Base-by-base conservation (phyloP, 2,329 filamentous ascomycete species). In the Xylariaceae sp. region DNA sequence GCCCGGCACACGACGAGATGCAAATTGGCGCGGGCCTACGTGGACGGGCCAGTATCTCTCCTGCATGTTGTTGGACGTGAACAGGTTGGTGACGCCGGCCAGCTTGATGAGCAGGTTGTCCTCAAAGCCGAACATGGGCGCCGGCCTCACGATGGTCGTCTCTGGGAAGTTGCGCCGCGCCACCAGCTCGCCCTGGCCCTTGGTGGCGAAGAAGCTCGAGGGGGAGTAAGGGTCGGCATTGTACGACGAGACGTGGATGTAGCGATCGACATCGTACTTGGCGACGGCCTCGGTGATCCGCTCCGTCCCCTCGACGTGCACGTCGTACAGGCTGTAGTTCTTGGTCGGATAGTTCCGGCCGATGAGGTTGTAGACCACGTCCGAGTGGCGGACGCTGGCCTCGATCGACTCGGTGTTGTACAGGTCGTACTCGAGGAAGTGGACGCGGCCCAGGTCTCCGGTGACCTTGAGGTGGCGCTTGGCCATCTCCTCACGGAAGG, bases 231-330 rank as follows among this genome's bases (percentile, higher is more conserved):
- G 72, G 59, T 83, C 70, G 37, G 87, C 90, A 55, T 90, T 96
- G 72, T 93, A 89, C 19, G 89, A 94, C 8, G 92, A 98, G 50
- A 98, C 80, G 52, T 98, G 92, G 45, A 98, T 88, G 63, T 86
- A 98, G 45, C 92, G 81, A 64, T 98, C 92, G 47, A 95, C 79
- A 53, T 98, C 90, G 64, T 98, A 98, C 65, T 98, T 98, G 52
- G 90, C 92, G 33, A 88, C 87, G 33, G 92, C 88, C 57, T 94
- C 87, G 32, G 77, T 86, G 52, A 98, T 98, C 48, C 92, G 82
- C 66, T 93, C 83, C 13, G 84, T 82, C 42, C 90, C 88, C 59
- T 94, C 88, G 24, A 96, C 77, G 53, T 98, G 88, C 26, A 96
- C 88, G 58, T 96, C 90, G 51, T 86, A 82, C 40, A 94, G 72